Percentiles rank a stretch among this genome's conserved stretches.
Conservation (phyloP, 2,329 filamentous ascomycete genomes). For the Colletotrichum lupini region DNA sequence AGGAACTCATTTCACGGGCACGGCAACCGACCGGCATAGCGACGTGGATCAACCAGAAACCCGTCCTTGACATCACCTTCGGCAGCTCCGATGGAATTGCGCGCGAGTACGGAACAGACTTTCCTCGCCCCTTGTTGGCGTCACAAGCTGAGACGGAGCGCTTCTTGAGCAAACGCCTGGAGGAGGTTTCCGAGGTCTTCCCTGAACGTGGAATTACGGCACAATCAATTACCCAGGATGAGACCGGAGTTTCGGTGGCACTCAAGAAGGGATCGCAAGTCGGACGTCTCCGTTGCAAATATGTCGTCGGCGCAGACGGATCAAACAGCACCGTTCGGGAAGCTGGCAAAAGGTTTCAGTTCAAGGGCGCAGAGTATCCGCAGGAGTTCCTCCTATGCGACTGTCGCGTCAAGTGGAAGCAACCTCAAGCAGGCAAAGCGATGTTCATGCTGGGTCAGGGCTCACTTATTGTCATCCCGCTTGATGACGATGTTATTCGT, state of each 20-base stretch:
- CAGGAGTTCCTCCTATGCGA: slow-evolving; percentile 58
- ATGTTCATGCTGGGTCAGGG: slow-evolving; percentile 45
- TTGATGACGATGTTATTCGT: slow-evolving; percentile 42
- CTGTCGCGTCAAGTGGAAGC: slow-evolving; percentile 41
- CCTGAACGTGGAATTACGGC: neutral
- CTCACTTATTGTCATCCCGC: slow-evolving; percentile 50
- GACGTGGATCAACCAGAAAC: slow-evolving; percentile 48
- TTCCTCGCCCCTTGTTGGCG: neutral
- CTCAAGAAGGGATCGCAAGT: slow-evolving; percentile 37
- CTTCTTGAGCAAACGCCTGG: neutral
- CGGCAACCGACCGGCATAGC: slow-evolving; percentile 48
- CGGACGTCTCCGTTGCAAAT: slow-evolving; percentile 47
- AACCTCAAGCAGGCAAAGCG: slow-evolving; percentile 27
- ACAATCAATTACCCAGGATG: neutral
- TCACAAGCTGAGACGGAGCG: neutral
- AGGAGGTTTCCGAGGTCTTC: neutral
- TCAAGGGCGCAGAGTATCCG: slow-evolving; percentile 53
- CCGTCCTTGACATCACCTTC: slow-evolving; percentile 45
- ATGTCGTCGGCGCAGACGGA: slow-evolving; percentile 60
- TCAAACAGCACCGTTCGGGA: slow-evolving; percentile 57
- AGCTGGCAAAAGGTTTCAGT: slow-evolving; percentile 47
- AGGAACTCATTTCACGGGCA: slow-evolving; percentile 49
- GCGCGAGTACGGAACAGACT: neutral
- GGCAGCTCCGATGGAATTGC: slow-evolving; percentile 22
- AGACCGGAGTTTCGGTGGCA: slow-evolving; percentile 19